Conservation (phyloP, 306 rosid species). For the Cyamopsis tetragonoloba region DNA sequence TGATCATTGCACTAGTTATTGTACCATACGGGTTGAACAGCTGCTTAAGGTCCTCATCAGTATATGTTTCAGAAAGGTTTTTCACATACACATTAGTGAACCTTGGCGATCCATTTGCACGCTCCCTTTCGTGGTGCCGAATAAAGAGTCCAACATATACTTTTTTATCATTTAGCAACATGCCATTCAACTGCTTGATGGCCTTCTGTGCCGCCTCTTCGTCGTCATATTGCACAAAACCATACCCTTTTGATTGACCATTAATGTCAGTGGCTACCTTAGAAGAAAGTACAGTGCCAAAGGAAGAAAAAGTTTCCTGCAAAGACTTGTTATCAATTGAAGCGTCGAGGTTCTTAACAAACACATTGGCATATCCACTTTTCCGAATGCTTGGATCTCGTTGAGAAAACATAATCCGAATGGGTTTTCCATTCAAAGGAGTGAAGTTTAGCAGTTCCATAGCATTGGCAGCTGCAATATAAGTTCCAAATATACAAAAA, state of each 20-base stretch:
- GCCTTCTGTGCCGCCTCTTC: conserved; percentile 67
- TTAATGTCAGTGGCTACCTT: conserved; percentile 64
- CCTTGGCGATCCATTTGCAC: conserved; percentile 43
- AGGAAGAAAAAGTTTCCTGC: conserved; percentile 64
- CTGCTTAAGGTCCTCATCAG: conserved; percentile 55
- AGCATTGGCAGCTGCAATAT: conserved; percentile 65
- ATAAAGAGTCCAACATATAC: conserved; percentile 62
- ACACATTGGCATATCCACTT: conserved; percentile 76
- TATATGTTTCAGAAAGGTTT: conserved; percentile 50
- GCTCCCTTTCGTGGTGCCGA: conserved; percentile 57
- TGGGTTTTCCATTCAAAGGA: conserved; percentile 66
- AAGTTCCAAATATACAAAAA: too few species aligned
- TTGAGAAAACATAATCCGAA: conserved; percentile 82
- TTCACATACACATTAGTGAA: conserved; percentile 81
- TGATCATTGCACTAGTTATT: conserved; percentile 63
- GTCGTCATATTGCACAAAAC: conserved; percentile 73
- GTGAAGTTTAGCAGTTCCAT: conserved; percentile 58
- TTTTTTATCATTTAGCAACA: conserved; percentile 70
- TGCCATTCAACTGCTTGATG: conserved; percentile 59
- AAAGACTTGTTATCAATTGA: conserved; percentile 80
- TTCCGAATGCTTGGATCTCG: conserved; percentile 80
- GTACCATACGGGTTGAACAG: conserved; percentile 47
- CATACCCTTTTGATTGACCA: conserved; percentile 80
- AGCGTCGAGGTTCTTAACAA: conserved; percentile 69
- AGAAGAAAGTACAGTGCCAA: conserved; percentile 81